phyloP scores from a whole-genome alignment of 2,329 filamentous ascomycete genomes.

The Pseudogymnoascus sp. region DNA sequence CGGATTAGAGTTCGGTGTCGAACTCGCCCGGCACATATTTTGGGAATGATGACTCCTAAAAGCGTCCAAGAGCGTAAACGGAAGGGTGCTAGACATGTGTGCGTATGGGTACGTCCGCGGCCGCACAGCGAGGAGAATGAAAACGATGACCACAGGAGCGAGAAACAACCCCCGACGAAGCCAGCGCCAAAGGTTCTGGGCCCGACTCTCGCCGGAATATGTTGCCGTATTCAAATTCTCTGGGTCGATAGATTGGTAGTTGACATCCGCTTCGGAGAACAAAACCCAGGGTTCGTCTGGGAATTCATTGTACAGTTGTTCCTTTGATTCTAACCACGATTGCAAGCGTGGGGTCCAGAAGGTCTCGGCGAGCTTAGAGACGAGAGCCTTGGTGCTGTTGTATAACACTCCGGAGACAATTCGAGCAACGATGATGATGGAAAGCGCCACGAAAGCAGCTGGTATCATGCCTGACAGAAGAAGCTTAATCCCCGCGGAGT shows the following conservation, averaged over 20 bases:
- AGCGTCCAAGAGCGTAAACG: constrained; percentile 29
- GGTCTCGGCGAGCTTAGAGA: constrained; percentile 15
- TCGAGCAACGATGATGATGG: constrained; percentile 26
- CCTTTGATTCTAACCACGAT: background rate
- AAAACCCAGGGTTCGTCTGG: background rate
- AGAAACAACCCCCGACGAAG: constrained; percentile 10
- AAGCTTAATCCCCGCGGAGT: constrained; percentile 32
- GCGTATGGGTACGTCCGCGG: constrained; percentile 29
- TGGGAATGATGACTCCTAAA: constrained; percentile 20
- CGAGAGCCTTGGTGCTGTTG: constrained; percentile 15
- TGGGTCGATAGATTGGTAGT: no score
- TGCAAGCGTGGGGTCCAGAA: constrained; percentile 12
- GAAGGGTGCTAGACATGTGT: constrained; percentile 29
- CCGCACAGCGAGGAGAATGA: constrained; percentile 28
- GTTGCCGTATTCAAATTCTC: background rate
- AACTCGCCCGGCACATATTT: constrained; percentile 18
- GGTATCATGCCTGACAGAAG: constrained; percentile 29
- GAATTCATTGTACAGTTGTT: background rate
- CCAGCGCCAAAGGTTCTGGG: constrained; percentile 5
- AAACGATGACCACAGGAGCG: constrained; percentile 15
- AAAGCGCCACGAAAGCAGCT: constrained; percentile 22
- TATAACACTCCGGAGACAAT: constrained; percentile 27
- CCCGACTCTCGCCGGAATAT: constrained; percentile 5
- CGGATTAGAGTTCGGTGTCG: constrained; percentile 19
- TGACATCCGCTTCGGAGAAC: no score